Evolutionary conservation across 2,329 filamentous ascomycete species (phyloP).

Genomic region (Ascochyta pisi): DNA sequence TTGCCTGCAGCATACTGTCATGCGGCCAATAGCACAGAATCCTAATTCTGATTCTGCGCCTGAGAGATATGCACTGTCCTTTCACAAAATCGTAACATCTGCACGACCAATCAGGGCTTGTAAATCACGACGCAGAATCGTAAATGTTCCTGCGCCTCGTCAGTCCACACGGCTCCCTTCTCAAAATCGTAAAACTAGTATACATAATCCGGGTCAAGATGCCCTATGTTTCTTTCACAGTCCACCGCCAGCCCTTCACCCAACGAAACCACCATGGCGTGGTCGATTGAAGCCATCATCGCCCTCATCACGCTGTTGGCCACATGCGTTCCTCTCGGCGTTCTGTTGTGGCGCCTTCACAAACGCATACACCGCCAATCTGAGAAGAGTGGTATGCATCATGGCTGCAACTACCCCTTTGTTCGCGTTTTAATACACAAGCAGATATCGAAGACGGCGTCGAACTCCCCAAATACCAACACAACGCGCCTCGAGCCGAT

Average conservation of each 20-base stretch:
- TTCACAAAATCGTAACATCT: not conserved
- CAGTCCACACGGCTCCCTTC: not conserved
- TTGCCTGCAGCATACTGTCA: not conserved
- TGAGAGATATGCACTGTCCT: not conserved
- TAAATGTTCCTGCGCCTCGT: not conserved
- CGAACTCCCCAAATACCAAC: not conserved
- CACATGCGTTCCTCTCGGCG: conserved; percentile 3
- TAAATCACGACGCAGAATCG: not conserved
- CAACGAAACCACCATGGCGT: conserved; percentile 1
- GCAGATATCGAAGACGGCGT: conserved; percentile 2
- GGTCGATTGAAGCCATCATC: conserved; percentile 11
- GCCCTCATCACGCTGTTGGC: conserved; percentile 11
- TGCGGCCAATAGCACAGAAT: conserved; percentile 5
- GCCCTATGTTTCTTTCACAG: not conserved
- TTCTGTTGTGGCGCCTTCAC: conserved; percentile 11
- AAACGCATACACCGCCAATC: not conserved
- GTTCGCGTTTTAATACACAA: not conserved
- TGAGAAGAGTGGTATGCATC: not conserved
- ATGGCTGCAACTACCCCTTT: no score
- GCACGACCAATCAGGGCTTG: not conserved
- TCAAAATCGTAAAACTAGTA: not conserved
- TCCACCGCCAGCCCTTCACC: not conserved
- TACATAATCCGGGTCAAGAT: not conserved
- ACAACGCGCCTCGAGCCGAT: not conserved
- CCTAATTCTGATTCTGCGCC: not conserved